Evolutionary conservation across 257 asterid genomes (phyloP), one percentile per base, ranked within the genome.

Genomic region (Haberlea rhodopensis): DNA sequence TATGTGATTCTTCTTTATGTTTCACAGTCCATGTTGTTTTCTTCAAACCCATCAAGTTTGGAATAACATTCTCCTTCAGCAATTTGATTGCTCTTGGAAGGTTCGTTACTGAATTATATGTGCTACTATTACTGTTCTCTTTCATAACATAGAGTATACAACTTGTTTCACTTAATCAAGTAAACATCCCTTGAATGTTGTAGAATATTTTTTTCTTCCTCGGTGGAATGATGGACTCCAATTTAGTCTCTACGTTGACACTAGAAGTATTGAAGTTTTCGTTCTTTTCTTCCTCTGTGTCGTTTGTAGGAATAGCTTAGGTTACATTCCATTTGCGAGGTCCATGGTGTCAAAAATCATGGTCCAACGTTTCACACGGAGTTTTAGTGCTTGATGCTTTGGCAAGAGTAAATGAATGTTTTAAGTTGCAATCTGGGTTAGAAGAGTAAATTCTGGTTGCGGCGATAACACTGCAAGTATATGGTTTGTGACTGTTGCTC

Each of bases 81-180:
- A 92, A 92, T 77, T 68, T 92, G 83, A 97, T 92, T 60, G 99
- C 99, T 48, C 91, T 92, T 67, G 99, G 99, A 83, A 89, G 99
- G 99, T 92, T 73, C 29, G 86, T 67, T 62, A 59, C 48, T 24
- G 19, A 32, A 63, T 63, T 21, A 48, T 58, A 53, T 58, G 26
- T 32, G n/a, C n/a, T 29, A 19, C 57, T 40, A 40, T 10, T 9
- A 34, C 13, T 40, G 18, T 13, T 40, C 48, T 40, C 48, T 40
- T 34, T 40, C 4, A 40, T 11, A 13, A 11, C 4, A 13, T 3
- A 13, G 4, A 8, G 46, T 2, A 11, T 37, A 13, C 11, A 40
- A 3, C 18, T 11, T 40, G n/a, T 13, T 40, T 40, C 48, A 11
- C 48, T 11, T 11, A 34, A 11, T 37, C 46, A 37, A 37, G 46